Evolutionary conservation across 2,329 filamentous ascomycete species (phyloP).

Genomic region (Penicillium sp.): DNA sequence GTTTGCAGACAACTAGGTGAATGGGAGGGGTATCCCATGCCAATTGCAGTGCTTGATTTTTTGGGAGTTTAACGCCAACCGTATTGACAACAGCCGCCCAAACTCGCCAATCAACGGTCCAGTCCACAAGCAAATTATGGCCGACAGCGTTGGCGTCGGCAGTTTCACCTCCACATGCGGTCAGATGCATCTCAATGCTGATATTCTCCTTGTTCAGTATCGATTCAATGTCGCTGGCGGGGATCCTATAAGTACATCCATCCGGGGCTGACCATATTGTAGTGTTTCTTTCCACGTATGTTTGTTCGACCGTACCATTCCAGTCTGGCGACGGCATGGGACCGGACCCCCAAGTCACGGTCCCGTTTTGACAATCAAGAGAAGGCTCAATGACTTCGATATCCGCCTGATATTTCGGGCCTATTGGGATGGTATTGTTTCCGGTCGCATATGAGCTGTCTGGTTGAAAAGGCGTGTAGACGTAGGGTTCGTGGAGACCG

Average conservation of each 20-base stretch:
- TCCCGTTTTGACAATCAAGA: background rate
- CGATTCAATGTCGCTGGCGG: background rate
- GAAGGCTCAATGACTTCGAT: background rate
- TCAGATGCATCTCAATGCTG: background rate
- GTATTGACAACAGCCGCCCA: background rate
- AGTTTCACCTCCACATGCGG: background rate
- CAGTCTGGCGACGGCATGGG: background rate
- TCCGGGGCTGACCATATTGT: background rate
- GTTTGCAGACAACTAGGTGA: background rate
- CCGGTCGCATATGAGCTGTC: background rate
- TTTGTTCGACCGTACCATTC: background rate
- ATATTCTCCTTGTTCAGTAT: background rate
- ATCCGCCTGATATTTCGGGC: background rate
- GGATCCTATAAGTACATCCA: background rate
- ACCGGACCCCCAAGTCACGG: background rate
- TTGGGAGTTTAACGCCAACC: background rate
- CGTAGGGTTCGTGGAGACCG: background rate
- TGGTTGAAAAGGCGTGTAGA: slow-evolving; percentile 1
- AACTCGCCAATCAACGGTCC: background rate
- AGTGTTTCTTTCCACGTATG: background rate
- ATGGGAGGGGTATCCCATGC: background rate
- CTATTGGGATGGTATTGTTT: background rate
- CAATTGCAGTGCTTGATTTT: background rate
- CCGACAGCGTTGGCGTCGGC: background rate
- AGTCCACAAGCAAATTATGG: background rate